Conservation (phyloP, 1,284 basidiomycete genomes). For the Moesziomyces globuligerus region DNA sequence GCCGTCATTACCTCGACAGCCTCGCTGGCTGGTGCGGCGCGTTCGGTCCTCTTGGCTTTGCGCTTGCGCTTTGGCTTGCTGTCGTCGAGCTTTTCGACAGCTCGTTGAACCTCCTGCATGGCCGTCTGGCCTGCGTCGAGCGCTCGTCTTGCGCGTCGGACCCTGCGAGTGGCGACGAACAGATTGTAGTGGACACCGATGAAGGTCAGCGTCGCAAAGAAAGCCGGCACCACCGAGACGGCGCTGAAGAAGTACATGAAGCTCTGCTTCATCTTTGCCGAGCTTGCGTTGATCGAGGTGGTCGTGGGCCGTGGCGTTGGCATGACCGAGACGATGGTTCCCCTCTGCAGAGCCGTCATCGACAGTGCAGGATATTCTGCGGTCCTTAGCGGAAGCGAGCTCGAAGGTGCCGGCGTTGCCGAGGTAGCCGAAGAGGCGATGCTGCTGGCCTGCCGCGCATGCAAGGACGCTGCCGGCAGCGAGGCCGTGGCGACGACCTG, state of each 20-base stretch:
- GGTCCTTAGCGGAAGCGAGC: not conserved
- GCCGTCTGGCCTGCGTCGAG: too few species aligned
- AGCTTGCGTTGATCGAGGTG: not conserved
- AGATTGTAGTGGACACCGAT: slow-evolving; percentile 2
- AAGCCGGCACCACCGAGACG: not conserved
- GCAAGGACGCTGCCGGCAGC: not conserved
- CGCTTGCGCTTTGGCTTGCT: not conserved
- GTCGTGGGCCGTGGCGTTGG: not conserved
- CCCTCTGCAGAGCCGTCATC: slow-evolving; percentile 3
- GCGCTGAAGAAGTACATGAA: slow-evolving; percentile 6
- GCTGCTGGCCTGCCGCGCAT: slow-evolving; percentile 1
- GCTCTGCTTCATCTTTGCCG: slow-evolving; percentile 3
- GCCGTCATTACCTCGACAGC: too few species aligned
- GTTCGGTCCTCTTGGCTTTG: too few species aligned
- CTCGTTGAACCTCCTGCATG: not conserved
- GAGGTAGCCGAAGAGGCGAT: not conserved
- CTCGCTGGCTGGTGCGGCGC: too few species aligned
- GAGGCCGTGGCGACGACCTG: not conserved
- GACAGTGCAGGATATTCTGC: not conserved
- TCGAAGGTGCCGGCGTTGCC: not conserved
- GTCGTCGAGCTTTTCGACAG: not conserved
- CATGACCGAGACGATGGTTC: slow-evolving; percentile 6
- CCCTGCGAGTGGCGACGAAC: not conserved
- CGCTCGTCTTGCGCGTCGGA: not conserved
- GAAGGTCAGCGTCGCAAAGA: not conserved